Percentiles rank a stretch among this genome's conserved stretches.
phyloP scores from a whole-genome alignment of 768 basidiomycete species.

The Suillus fuscotomentosus region DNA sequence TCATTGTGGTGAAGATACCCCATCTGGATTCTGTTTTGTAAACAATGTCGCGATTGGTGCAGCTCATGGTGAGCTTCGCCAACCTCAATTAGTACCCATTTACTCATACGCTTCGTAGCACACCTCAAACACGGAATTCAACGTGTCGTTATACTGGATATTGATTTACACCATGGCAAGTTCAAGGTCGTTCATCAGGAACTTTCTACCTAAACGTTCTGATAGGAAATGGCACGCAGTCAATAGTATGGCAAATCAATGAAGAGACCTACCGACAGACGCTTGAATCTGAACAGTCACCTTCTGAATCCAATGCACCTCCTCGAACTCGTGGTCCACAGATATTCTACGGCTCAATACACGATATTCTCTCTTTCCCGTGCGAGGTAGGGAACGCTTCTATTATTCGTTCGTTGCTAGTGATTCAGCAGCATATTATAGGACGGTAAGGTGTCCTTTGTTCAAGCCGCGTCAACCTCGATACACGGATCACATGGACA shows the following conservation, averaged over 20 bases:
- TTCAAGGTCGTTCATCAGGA: background rate
- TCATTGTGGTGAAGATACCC: slow-evolving; percentile 89
- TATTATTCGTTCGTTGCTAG: background rate
- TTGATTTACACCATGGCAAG: slow-evolving; percentile 44
- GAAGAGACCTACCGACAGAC: slow-evolving; percentile 76
- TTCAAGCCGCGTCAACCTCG: slow-evolving; percentile 86
- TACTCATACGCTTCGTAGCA: slow-evolving; percentile 44
- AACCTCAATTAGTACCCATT: slow-evolving; percentile 1
- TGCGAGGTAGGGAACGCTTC: slow-evolving; percentile 65
- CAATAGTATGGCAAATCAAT: slow-evolving; percentile 89
- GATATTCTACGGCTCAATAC: slow-evolving; percentile 89
- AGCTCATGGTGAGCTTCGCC: slow-evolving; percentile 67
- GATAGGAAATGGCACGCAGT: slow-evolving; percentile 91
- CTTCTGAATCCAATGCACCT: slow-evolving; percentile 32
- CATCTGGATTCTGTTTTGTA: slow-evolving; percentile 92
- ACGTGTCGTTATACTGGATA: slow-evolving; percentile 84
- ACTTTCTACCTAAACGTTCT: background rate
- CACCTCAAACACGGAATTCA: slow-evolving; percentile 77
- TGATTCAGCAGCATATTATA: slow-evolving; percentile 26
- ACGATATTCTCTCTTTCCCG: slow-evolving; percentile 89
- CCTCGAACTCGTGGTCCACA: slow-evolving; percentile 45
- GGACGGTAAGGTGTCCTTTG: slow-evolving; percentile 76
- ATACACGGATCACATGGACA: slow-evolving; percentile 83
- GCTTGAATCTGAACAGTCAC: slow-evolving; percentile 46
- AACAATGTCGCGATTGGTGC: slow-evolving; percentile 92